Base-by-base conservation (phyloP, 352 stramenopile species). In the Pythium phragmiticola region DNA sequence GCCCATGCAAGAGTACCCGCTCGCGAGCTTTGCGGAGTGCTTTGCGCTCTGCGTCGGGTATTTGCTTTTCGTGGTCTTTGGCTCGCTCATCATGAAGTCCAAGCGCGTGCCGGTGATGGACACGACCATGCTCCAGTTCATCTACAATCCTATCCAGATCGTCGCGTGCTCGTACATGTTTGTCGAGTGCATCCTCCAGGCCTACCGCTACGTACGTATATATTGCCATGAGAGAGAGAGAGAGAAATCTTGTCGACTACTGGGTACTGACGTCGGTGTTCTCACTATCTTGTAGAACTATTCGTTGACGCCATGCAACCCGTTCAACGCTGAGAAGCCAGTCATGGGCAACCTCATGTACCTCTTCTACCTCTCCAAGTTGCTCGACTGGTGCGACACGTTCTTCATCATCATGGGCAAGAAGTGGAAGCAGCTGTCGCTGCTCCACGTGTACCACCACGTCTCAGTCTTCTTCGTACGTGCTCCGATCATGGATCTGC, bases 361-460 rank as follows among this genome's bases (percentile, higher is more conserved):
- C 89, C 77, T 99, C 16, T 99, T 99, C 74, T 99, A 98, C 84
- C 76, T 99, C 55, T 98, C 91, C 60, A 99, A 99, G 85, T 76
- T 97, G 49, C 76, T 98, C n/a, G 92, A 98, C 67, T 96, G 96
- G 60, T 77, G 78, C 60, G 92, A 98, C 80, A 98, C 93, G 37
- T 89, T 99, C 75, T 99, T 99, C 80, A 99, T 99, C 73, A 94
- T 99, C 34, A 58, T 96, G 16, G 88, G 91, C 55, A 98, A 98
- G 75, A 97, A 98, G 70, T 98, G 89, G 90, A 89, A 90, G 60
- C 92, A 97, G 75, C 87, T 98, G 51, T 96, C 81, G 21, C 94
- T 98, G 65, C 77, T 98, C 19, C 95, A 98, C 73, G 90, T 98
- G 12, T 98, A 98, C 81, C 95, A 98, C 78, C 95, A 98, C 76